A percentile compares a stretch with the other conserved stretches of the same genome.
These are phyloP conservation scores for Collybia sp. DNA, from an alignment of 768 basidiomycete species.

Conservation along the genomic window DNA sequence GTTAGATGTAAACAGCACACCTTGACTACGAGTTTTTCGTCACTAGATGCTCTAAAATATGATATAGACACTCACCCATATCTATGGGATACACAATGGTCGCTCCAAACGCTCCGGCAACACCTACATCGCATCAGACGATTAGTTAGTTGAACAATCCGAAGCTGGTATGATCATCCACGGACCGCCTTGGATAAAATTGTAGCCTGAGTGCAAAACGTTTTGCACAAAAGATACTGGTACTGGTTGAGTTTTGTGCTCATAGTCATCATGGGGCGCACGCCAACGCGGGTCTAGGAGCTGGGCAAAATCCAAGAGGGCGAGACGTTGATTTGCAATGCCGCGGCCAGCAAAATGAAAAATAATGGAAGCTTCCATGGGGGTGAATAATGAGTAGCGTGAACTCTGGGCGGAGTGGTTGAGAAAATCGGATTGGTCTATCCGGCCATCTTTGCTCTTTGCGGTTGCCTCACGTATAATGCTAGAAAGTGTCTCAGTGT, in stretches of 20 bases:
- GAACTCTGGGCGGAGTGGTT: constrained; percentile 83
- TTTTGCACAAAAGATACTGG: constrained; percentile 44
- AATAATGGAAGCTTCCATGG: constrained; percentile 97
- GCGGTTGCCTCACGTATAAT: constrained; percentile 88
- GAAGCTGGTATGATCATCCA: background rate
- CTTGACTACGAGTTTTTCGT: constrained; percentile 52
- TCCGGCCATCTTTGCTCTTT: constrained; percentile 91
- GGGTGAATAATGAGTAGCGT: constrained; percentile 93
- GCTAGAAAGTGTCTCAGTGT: constrained; percentile 26
- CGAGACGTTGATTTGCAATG: constrained; percentile 59
- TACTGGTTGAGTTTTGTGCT: constrained; percentile 21
- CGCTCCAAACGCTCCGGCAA: constrained; percentile 92
- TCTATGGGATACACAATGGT: constrained; percentile 99
- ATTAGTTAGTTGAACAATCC: background rate
- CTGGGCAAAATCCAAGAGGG: constrained; percentile 88
- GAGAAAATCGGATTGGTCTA: constrained; percentile 93
- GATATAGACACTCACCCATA: constrained; percentile 53
- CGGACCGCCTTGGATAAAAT: constrained; percentile 80
- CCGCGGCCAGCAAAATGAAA: constrained; percentile 97
- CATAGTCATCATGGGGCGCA: constrained; percentile 55
- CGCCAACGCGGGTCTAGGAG: constrained; percentile 88
- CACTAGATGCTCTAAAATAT: constrained; percentile 1
- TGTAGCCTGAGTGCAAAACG: constrained; percentile 73
- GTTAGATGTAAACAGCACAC: constrained; percentile 33
- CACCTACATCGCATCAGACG: constrained; percentile 39